Base-by-base conservation (phyloP, 176 grass and related monocot genomes). In the Carex pumila region DNA sequence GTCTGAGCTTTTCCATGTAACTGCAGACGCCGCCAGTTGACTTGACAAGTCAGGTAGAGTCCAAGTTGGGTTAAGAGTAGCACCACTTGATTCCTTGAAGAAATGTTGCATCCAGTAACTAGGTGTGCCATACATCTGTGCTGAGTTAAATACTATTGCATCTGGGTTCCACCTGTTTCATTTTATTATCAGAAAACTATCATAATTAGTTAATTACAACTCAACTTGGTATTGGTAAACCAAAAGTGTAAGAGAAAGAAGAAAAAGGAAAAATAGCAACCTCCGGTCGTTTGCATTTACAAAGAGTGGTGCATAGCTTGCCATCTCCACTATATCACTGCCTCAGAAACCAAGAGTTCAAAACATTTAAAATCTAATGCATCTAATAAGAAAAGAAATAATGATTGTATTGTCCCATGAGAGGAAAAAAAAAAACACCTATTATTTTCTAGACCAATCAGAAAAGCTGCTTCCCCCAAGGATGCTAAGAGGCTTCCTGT, bases 401-500 rank as follows among this genome's bases (percentile, higher is more conserved):
- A 52, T 32, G 4, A 30, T 21, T 81, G 0, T 3, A 63, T 64
- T 67, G 5, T 52, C 32, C 29, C 79, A 63, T 15, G 6, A 72
- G 6, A 80, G 72, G 59, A 12, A 61, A 32, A 76, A 8, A 8
- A 81, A 79, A 57, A 18, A 65, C 37, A 94, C 95, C 95, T 98
- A 85, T 98, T 98, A 60, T 83, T 94, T 84, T 94, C 95, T 80
- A 98, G 79, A 71, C 92, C 95, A 89, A 94, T 87, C 0, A 94
- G 95, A 88, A 94, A 98, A 71, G 86, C 95, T 72, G 95, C 95
- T 84, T 98, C 95, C 64, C 90, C 95, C 43, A 98, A 83, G 82
- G 95, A 88, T 60, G 92, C 95, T 80, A 93, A 70, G 78, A 98
- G 92, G 64, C 92, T 98, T 86, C 90, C 95, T 78, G 61, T 87